Conservation (phyloP, 345 rosid species). For the Hypericum perforatum region DNA sequence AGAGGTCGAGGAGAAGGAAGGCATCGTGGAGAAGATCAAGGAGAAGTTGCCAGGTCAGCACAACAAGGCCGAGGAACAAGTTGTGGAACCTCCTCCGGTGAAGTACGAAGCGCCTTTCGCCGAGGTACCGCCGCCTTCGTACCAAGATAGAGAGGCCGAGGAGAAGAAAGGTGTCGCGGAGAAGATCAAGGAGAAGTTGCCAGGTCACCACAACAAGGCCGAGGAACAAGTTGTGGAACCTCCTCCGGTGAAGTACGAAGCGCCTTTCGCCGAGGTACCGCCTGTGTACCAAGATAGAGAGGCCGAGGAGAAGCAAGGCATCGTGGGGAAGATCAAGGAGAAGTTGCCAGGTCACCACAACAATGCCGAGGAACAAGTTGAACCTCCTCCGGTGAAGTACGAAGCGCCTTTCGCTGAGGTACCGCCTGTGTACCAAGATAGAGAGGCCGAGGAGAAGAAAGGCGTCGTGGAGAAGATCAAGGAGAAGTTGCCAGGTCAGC, state of each 20-base stretch:
- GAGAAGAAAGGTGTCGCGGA: constrained; percentile 57
- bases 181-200: constrained; percentile 58
- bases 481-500: constrained; percentile 56
- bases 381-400: background rate
- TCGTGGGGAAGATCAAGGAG: constrained; percentile 36
- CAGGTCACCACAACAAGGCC: constrained; percentile 33
- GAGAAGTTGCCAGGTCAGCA: constrained; percentile 67
- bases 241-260: background rate
- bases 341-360: constrained; percentile 36
- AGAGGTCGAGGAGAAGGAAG: constrained; percentile 39
- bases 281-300: background rate
- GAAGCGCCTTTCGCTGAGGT: constrained; percentile 8
- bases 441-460: constrained; percentile 50
- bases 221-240: constrained; percentile 13
- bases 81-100: too few relatives aligned
- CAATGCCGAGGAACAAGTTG: too few relatives aligned
- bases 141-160: constrained; percentile 29
- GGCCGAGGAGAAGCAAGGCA: constrained; percentile 40
- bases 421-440: constrained; percentile 1
- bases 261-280: background rate
- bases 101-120: constrained; percentile 10
- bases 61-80: too few relatives aligned
- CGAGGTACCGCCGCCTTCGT: background rate
- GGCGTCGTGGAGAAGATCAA: constrained; percentile 48
- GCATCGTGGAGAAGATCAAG: constrained; percentile 34